Conservation (phyloP, 768 basidiomycete species). For the Lentinula edodes region DNA sequence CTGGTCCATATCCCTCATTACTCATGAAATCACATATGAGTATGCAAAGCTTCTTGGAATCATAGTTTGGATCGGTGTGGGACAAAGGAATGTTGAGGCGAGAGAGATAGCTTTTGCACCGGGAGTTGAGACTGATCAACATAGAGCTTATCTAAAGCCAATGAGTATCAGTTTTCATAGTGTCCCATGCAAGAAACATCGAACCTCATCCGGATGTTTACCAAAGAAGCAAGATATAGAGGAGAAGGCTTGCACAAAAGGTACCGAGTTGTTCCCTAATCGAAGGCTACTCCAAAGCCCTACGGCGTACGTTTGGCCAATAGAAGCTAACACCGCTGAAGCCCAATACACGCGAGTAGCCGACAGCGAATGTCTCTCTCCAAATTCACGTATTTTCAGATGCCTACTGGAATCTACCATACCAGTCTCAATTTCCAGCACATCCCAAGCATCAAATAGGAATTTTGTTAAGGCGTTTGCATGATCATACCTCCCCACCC, state of each 20-base stretch:
- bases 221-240: constrained; percentile 50
- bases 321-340: constrained; percentile 31
- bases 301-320: constrained; percentile 38
- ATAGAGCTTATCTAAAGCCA: constrained; percentile 31
- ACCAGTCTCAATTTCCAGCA: constrained; percentile 32
- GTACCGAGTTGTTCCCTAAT: constrained; percentile 9
- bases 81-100: constrained; percentile 21
- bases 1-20: constrained; percentile 39
- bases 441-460: constrained; percentile 54
- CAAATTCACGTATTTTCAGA: neutral
- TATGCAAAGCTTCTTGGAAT: constrained; percentile 28
- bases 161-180: neutral
- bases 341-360: constrained; percentile 50
- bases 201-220: constrained; percentile 31
- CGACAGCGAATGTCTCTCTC: constrained; percentile 3
- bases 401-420: neutral
- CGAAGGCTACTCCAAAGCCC: constrained; percentile 27
- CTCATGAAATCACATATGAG: constrained; percentile 49
- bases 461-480: constrained; percentile 34
- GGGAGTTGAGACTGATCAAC: constrained; percentile 31
- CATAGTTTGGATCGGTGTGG: constrained; percentile 23
- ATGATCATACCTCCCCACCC: constrained; percentile 30
- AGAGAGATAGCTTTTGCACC: constrained; percentile 35
- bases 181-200: constrained; percentile 15
- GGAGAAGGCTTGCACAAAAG: constrained; percentile 42